Conservation (phyloP, 805 yeast species). For the Candida odintsovae region DNA sequence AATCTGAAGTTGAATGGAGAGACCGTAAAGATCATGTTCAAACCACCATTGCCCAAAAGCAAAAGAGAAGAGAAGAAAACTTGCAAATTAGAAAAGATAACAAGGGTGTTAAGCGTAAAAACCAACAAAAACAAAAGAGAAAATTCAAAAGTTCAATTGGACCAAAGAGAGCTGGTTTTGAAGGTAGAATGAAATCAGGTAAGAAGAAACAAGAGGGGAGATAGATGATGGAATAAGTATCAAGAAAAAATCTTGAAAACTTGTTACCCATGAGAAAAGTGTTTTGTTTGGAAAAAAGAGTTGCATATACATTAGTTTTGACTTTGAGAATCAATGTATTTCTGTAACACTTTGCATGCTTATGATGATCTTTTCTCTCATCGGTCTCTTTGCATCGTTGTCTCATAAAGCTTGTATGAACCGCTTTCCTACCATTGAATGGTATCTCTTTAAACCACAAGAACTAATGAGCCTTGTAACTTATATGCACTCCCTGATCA, state of each 20-base stretch:
- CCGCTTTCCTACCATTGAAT: background rate
- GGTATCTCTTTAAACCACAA: too few relatives aligned
- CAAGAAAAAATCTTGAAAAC: background rate
- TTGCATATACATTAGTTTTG: background rate
- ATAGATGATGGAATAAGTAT: background rate
- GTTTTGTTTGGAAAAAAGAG: background rate
- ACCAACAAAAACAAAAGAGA: constrained; percentile 61
- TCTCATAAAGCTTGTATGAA: background rate
- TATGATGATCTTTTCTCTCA: background rate
- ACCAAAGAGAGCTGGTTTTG: constrained; percentile 82
- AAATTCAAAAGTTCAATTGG: constrained; percentile 53
- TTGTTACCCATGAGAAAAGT: background rate
- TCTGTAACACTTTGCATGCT: background rate
- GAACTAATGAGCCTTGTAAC: too few relatives aligned
- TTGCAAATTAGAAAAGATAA: constrained; percentile 78
- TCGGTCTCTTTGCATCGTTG: background rate
- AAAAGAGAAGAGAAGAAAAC: constrained; percentile 89
- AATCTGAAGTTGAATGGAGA: constrained; percentile 87
- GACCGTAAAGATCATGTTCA: constrained; percentile 81
- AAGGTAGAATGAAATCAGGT: constrained; percentile 42
- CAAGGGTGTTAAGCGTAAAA: constrained; percentile 74
- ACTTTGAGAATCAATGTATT: background rate
- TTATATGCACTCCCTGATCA: too few relatives aligned
- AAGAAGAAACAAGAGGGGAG: constrained; percentile 8
- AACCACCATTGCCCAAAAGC: constrained; percentile 66